phyloP scores from a whole-genome alignment of 2,329 filamentous ascomycete species.

The Teratosphaeria pseudoeucalypti region DNA sequence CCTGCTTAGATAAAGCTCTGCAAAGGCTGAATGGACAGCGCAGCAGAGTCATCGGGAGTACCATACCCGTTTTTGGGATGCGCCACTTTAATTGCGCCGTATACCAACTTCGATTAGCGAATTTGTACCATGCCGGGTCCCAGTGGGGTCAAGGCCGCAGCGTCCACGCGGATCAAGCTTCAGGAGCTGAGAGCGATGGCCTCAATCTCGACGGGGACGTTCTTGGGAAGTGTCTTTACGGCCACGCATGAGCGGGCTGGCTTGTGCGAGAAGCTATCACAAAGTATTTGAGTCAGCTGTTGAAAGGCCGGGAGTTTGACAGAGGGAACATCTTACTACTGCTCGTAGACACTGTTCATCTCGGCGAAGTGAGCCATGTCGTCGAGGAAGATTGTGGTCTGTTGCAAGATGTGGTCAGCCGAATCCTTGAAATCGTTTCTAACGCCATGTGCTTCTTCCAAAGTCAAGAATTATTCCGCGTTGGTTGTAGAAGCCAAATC shows the following conservation, averaged over 20 bases:
- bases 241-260: conserved; percentile 84
- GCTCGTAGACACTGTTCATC: conserved; percentile 79
- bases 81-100: neutral
- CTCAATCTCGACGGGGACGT: conserved; percentile 83
- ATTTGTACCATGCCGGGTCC: neutral
- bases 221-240: conserved; percentile 78
- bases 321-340: conserved; percentile 38
- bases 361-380: conserved; percentile 83
- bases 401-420: neutral
- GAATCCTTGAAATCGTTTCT: too few species aligned
- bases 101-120: neutral
- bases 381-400: conserved; percentile 65
- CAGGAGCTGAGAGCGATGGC: conserved; percentile 54
- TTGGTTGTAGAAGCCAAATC: too few species aligned
- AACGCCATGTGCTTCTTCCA: too few species aligned
- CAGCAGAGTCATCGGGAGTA: neutral
- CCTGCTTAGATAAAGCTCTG: neutral
- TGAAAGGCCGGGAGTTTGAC: neutral
- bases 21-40: neutral
- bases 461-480: too few species aligned
- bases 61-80: neutral
- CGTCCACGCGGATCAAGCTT: neutral
- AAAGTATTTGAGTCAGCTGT: neutral
- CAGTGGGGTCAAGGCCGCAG: neutral
- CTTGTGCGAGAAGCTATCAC: conserved; percentile 56